A percentile compares a stretch with the other conserved stretches of the same genome.
Evolutionary conservation across 495 filamentous ascomycete genomes (phyloP).

Genomic region (Diplogelasinospora grovesii): DNA sequence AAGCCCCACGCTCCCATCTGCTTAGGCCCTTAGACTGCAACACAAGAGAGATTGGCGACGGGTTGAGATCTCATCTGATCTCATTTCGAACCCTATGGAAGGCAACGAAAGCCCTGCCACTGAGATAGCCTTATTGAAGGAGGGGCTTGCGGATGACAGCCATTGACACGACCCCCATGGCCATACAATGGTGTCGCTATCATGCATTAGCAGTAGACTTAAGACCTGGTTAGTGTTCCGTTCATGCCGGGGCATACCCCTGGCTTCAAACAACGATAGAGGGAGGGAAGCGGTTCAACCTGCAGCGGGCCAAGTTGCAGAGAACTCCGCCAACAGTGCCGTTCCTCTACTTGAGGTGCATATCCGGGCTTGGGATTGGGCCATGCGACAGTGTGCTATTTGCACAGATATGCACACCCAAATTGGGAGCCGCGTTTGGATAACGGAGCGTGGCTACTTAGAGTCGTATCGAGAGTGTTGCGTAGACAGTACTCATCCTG

Average conservation of each 20-base stretch:
- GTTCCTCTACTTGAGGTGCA: too few species aligned
- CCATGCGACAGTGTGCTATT: not conserved
- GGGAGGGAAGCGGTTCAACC: not conserved
- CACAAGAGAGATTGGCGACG: constrained; percentile 11
- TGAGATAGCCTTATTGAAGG: not conserved
- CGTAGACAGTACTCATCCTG: not conserved
- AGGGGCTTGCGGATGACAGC: constrained; percentile 4
- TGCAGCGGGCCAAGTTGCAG: constrained; percentile 4
- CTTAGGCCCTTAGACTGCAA: not conserved
- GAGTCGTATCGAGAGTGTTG: not conserved
- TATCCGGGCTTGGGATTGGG: too few species aligned
- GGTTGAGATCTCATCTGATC: constrained; percentile 12
- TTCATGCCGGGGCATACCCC: constrained; percentile 14
- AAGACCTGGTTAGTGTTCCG: constrained; percentile 9
- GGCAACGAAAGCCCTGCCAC: not conserved
- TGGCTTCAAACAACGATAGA: constrained; percentile 11
- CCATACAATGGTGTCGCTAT: constrained; percentile 1
- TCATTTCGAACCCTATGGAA: not conserved
- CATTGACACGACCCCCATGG: constrained; percentile 1
- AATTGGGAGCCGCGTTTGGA: constrained; percentile 1
- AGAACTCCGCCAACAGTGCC: too few species aligned
- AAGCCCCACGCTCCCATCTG: constrained; percentile 2
- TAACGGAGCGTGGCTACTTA: constrained; percentile 1
- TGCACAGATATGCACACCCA: not conserved
- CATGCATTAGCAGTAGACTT: constrained; percentile 1